Base-by-base conservation (phyloP, 2,329 filamentous ascomycete genomes). In the Eutypa lata region DNA sequence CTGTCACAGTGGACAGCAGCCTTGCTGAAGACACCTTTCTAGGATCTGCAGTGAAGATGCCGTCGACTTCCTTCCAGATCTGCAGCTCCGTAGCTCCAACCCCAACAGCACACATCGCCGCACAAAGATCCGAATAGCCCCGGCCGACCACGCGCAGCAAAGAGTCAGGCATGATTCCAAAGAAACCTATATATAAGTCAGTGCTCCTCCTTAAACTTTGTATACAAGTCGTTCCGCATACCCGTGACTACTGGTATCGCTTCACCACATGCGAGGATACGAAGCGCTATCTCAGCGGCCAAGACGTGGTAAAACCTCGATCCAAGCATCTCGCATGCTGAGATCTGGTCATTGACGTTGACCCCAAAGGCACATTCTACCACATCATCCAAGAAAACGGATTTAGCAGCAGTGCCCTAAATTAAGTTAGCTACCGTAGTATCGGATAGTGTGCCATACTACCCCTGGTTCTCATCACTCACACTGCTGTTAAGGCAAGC, bases 11-110 rank as follows among this genome's bases (percentile, higher is more conserved):
- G 28, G 84, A 72, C 13, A 92, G 75, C 7, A 91, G 74, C 43
- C 82, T 78, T 3, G 88, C 89, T 0, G 88, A 90, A 2, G 88
- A 87, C 28, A 96, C 91, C 73, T 95, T 96, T 64, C 89, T 84
- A 2, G 91, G 91, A 66, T 65, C 86, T 5, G 86, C 86, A 1
- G 86, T 89, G 67, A 89, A 89, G 63, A 88, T 88, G 45, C 86
- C 86, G 62, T 89, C 85, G 16, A 89, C 86, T 66, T 89, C 86
- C 70, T 89, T 89, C 86, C 86, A 88, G 55, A 89, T 83, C 65
- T 89, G 86, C 33, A 89, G 73, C 62, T 89, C 86, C 48, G 75
- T 70, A 2, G 86, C 86, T 52, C 74, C 68, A 18, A 84, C 73
- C 2, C 84, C 86, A n/a, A 88, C 83, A 2, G 86, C 84, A 48